Conservation (phyloP, 768 basidiomycete species). For the Trametes maxima region DNA sequence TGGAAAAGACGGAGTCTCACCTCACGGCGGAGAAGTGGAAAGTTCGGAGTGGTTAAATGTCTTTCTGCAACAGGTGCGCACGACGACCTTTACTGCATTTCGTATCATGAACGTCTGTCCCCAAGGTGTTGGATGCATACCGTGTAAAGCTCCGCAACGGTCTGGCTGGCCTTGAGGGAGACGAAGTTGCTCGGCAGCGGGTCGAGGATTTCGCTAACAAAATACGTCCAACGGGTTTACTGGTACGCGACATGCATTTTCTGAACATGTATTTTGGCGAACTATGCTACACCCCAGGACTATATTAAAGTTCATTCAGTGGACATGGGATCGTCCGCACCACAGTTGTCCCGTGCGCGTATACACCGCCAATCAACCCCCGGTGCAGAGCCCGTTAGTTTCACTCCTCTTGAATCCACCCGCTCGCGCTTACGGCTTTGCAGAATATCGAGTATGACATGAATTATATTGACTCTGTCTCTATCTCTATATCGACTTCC, state of each 20-base stretch:
- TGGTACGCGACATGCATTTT: slow-evolving; percentile 47
- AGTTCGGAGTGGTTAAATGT: slow-evolving; percentile 92
- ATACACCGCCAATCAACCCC: slow-evolving; percentile 34
- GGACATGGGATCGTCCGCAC: slow-evolving; percentile 80
- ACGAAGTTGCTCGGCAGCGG: slow-evolving; percentile 77
- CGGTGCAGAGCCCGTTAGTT: slow-evolving; percentile 26
- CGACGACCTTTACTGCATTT: too few species aligned
- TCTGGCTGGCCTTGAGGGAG: slow-evolving; percentile 69
- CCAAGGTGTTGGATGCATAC: slow-evolving; percentile 73
- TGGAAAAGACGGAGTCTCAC: not conserved
- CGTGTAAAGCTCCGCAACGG: slow-evolving; percentile 76
- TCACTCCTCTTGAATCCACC: slow-evolving; percentile 15
- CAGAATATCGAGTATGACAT: slow-evolving; percentile 85
- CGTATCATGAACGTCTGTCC: not conserved
- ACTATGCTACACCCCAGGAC: slow-evolving; percentile 54
- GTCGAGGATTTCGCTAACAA: slow-evolving; percentile 84
- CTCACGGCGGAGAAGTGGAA: slow-evolving; percentile 48
- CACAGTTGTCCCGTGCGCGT: slow-evolving; percentile 72
- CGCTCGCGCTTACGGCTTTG: slow-evolving; percentile 11
- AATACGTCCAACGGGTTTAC: slow-evolving; percentile 66
- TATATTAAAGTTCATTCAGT: slow-evolving; percentile 85
- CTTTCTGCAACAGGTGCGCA: slow-evolving; percentile 72
- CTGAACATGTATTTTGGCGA: not conserved
- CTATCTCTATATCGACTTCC: slow-evolving; percentile 81
- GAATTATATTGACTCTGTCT: slow-evolving; percentile 80